Evolutionary conservation across 2,329 filamentous ascomycete genomes (phyloP).

Genomic region (Microcera coccophila): DNA sequence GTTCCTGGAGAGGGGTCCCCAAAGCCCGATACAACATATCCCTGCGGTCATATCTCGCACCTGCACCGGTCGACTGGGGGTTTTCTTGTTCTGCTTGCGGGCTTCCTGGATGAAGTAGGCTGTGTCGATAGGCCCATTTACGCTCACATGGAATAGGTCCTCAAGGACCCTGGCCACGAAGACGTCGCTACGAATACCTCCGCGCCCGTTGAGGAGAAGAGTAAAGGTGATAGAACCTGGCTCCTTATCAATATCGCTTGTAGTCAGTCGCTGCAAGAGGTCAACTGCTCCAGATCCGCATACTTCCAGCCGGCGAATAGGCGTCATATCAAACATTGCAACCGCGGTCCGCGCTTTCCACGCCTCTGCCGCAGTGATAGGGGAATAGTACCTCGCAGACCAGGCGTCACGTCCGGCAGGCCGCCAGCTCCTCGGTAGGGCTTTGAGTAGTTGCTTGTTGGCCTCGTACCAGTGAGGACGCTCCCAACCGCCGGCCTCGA

Average conservation of each 20-base stretch:
- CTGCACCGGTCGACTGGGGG: slow-evolving; percentile 42
- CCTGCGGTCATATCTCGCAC: slow-evolving; percentile 57
- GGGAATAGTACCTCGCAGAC: slow-evolving; percentile 55
- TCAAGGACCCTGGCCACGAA: slow-evolving; percentile 51
- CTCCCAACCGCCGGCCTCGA: slow-evolving; percentile 59
- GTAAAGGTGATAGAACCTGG: slow-evolving; percentile 53
- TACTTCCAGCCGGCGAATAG: slow-evolving; percentile 55
- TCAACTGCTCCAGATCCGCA: slow-evolving; percentile 53
- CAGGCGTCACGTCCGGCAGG: slow-evolving; percentile 55
- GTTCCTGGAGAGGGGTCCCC: slow-evolving; percentile 54
- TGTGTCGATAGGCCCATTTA: slow-evolving; percentile 52
- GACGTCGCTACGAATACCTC: slow-evolving; percentile 54
- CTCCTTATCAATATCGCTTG: slow-evolving; percentile 44
- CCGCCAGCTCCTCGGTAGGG: slow-evolving; percentile 51
- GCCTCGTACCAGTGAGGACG: slow-evolving; percentile 59
- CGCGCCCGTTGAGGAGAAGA: slow-evolving; percentile 50
- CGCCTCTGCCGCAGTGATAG: slow-evolving; percentile 56
- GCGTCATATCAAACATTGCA: slow-evolving; percentile 61
- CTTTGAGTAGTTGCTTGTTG: slow-evolving; percentile 49
- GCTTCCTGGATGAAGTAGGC: slow-evolving; percentile 54
- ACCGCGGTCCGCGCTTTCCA: slow-evolving; percentile 62
- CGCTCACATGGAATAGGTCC: slow-evolving; percentile 51
- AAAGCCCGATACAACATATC: slow-evolving; percentile 59
- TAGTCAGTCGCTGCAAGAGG: slow-evolving; percentile 53
- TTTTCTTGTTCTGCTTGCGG: slow-evolving; percentile 40